Base-by-base conservation (phyloP, 2,329 filamentous ascomycete genomes). In the Diaporthe sp. region DNA sequence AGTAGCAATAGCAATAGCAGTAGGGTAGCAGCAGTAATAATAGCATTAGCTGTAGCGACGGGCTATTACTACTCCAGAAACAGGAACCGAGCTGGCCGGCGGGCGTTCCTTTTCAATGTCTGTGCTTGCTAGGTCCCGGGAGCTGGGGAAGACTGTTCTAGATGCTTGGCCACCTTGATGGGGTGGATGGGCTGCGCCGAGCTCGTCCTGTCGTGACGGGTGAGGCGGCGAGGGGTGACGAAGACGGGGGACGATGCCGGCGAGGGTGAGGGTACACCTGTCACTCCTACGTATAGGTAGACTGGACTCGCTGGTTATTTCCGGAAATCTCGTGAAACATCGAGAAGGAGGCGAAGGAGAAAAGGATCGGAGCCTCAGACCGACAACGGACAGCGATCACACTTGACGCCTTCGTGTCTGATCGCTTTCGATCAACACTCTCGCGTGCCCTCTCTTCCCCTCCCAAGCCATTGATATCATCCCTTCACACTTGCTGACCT, bases 121-220 rank as follows among this genome's bases (percentile, higher is more conserved):
- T n/a, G 28, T 67, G 52, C 60, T 60, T n/a, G 47, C 47, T 17
- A 17, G 28, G 35, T 35, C 60, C 71, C 52, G 54, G 60, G 15
- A 73, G 4, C n/a, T 22, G 55, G 57, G 69, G 38, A 30, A 58
- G 71, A 69, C 25, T 50, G 71, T 73, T 73, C 71, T 73, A 73
- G 71, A 73, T 60, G 71, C 45, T 64, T 54, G 57, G 42, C n/a
- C 45, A 5, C 15, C 40, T 28, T 28, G 54, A 52, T 22, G 40
- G n/a, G n/a, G 33, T 28, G 33, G 25, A 19, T 42, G 58, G 58
- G 58, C 38, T 19, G 30, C 38, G 55, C 47, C 55, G 40, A 38
- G 40, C 33, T 54, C n/a, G 33, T 40, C n/a, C 47, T 57, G 67
- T 33, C n/a, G 55, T 30, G 28, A 50, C 45, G 33, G 35, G 19